phyloP scores from a whole-genome alignment of 495 filamentous ascomycete species.

The Arthonia radiata region DNA sequence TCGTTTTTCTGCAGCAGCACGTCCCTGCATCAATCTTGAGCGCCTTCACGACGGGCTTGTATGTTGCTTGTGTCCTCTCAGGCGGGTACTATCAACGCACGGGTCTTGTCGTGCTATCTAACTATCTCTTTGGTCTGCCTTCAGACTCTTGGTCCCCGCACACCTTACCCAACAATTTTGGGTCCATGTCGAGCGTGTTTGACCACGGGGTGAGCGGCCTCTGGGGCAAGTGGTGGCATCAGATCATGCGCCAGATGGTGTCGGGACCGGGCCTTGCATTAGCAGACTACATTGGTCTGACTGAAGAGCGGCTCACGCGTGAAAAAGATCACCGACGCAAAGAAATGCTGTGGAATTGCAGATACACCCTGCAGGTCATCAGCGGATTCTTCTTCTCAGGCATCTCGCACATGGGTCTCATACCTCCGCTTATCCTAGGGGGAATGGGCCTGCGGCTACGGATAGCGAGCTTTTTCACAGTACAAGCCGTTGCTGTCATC shows the following conservation, averaged over 20 bases:
- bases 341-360: no score
- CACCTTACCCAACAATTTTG: constrained; percentile 5
- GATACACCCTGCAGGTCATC: constrained; percentile 4
- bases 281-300: constrained; percentile 3
- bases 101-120: constrained; percentile 3
- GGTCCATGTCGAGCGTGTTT: constrained; percentile 2
- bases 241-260: constrained; percentile 5
- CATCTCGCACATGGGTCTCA: constrained; percentile 6
- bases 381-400: constrained; percentile 6
- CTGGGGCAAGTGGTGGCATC: constrained; percentile 8
- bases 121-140: constrained; percentile 3
- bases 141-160: constrained; percentile 7
- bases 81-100: constrained; percentile 7
- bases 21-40: constrained; percentile 4
- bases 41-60: no score
- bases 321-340: no score
- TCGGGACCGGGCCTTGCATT: constrained; percentile 5
- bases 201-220: constrained; percentile 5
- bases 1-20: constrained; percentile 2
- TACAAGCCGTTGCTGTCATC: constrained; percentile 5
- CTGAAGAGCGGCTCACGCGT: constrained; percentile 1
- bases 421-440: constrained; percentile 5
- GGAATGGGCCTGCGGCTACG: constrained; percentile 1
- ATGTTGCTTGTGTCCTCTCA: constrained; percentile 7
- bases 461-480: constrained; percentile 5